A percentile compares a stretch with the other conserved stretches of the same genome.
Conservation (phyloP, 257 asterid species). For the Solanum piurae region DNA sequence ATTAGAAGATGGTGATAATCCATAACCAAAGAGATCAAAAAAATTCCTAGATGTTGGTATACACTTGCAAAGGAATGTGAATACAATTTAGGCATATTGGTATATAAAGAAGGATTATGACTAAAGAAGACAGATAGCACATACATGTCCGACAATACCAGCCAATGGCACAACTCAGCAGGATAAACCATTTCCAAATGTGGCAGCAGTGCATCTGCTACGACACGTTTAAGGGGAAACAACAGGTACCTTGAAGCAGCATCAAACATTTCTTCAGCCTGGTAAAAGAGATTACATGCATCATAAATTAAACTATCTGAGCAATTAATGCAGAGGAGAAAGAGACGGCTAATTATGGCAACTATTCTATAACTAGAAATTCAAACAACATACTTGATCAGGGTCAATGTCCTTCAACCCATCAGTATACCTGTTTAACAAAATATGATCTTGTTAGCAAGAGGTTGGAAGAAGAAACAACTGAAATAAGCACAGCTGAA, state of each 20-base stretch:
- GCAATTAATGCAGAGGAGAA: background rate
- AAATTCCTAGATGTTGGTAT: background rate
- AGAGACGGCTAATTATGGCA: background rate
- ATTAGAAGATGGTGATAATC: background rate
- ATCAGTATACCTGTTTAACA: slow-evolving; percentile 75
- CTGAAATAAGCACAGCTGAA: background rate
- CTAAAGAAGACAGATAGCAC: slow-evolving; percentile 11
- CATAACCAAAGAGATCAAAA: background rate
- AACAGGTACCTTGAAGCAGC: slow-evolving; percentile 92
- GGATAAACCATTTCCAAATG: slow-evolving; percentile 76
- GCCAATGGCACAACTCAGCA: slow-evolving; percentile 86
- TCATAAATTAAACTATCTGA: background rate
- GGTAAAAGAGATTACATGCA: background rate
- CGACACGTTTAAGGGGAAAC: slow-evolving; percentile 92
- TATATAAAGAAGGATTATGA: background rate
- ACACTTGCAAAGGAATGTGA: background rate
- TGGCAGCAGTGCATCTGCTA: slow-evolving; percentile 85
- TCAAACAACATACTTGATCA: slow-evolving; percentile 55
- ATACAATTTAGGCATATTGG: background rate
- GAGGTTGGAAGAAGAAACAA: background rate
- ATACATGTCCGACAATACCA: slow-evolving; percentile 82
- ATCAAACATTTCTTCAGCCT: slow-evolving; percentile 93
- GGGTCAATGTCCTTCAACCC: slow-evolving; percentile 53
- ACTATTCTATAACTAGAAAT: background rate
- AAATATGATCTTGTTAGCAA: background rate